Percentiles rank a stretch among this genome's conserved stretches.
Conservation (phyloP, 1,284 basidiomycete genomes). For the Xerocomus amazonicus region DNA sequence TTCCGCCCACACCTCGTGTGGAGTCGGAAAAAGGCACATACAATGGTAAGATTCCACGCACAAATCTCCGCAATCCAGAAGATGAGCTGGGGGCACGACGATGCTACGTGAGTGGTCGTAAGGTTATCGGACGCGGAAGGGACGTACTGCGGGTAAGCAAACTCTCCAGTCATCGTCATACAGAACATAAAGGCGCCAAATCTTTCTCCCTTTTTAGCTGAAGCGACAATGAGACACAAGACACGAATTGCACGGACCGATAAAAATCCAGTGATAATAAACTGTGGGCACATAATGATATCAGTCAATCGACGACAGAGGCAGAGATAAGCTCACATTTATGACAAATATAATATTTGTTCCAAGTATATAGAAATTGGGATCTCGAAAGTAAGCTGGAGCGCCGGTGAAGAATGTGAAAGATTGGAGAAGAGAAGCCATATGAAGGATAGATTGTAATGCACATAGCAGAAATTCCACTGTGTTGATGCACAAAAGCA, state of each 20-base stretch:
- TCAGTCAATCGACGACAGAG: not conserved
- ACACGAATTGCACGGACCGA: slow-evolving; percentile 12
- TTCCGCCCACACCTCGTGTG: slow-evolving; percentile 4
- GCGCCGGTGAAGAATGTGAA: slow-evolving; percentile 3
- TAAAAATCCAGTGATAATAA: slow-evolving; percentile 12
- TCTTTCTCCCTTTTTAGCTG: slow-evolving; percentile 3
- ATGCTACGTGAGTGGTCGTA: not conserved
- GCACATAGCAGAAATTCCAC: slow-evolving; percentile 19
- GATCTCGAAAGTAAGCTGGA: not conserved
- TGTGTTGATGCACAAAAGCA: slow-evolving; percentile 12
- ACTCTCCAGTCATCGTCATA: slow-evolving; percentile 10
- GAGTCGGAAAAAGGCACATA: not conserved
- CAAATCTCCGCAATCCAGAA: slow-evolving; percentile 17
- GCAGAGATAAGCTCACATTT: slow-evolving; percentile 9
- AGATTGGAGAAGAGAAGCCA: slow-evolving; percentile 3
- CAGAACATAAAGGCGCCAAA: slow-evolving; percentile 25
- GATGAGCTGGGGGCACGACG: not conserved
- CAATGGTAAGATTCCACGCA: not conserved
- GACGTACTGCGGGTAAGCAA: slow-evolving; percentile 21
- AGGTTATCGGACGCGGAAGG: not conserved
- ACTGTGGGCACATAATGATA: slow-evolving; percentile 7
- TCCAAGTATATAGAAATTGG: slow-evolving; percentile 1
- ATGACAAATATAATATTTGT: slow-evolving; percentile 7
- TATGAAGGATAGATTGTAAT: slow-evolving; percentile 8
- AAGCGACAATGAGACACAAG: not conserved